Evolutionary conservation across 179 eudicot species (phyloP).

Genomic region (Beta macrorhiza): DNA sequence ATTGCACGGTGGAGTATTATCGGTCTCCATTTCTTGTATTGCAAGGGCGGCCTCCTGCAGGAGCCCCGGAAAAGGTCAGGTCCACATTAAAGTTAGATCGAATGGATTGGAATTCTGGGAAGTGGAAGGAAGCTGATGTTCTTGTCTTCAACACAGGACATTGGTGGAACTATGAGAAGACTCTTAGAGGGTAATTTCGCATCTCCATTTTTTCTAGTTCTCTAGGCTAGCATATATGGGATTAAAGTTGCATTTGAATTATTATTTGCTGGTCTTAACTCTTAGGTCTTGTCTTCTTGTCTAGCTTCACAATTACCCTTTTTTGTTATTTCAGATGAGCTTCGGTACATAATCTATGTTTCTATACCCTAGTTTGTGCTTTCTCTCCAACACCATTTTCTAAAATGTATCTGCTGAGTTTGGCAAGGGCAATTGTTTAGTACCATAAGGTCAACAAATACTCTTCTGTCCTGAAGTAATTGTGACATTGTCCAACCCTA

Average conservation of each 20-base stretch:
- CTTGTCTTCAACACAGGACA: constrained; percentile 78
- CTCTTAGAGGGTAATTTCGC: constrained; percentile 57
- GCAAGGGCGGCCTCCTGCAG: constrained; percentile 69
- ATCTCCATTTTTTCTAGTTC: background rate
- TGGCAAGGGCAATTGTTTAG: background rate
- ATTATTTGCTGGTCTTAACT: background rate
- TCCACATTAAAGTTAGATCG: constrained; percentile 61
- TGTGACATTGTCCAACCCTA: background rate
- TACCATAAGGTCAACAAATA: background rate
- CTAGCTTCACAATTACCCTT: background rate
- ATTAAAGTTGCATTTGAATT: background rate
- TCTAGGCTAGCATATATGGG: no score
- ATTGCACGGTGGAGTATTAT: constrained; percentile 82
- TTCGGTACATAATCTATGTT: background rate
- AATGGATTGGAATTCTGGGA: constrained; percentile 70
- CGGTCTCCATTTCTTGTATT: constrained; percentile 80
- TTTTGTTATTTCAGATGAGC: background rate
- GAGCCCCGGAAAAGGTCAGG: constrained; percentile 40
- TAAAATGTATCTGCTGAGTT: background rate
- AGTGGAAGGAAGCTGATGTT: constrained; percentile 75
- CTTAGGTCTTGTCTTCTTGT: background rate
- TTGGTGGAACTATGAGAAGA: constrained; percentile 98
- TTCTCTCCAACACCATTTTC: background rate
- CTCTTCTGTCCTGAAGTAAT: background rate
- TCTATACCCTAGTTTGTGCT: background rate